phyloP scores from a whole-genome alignment of 495 filamentous ascomycete genomes.

The Rostrohypoxylon terebratum region DNA sequence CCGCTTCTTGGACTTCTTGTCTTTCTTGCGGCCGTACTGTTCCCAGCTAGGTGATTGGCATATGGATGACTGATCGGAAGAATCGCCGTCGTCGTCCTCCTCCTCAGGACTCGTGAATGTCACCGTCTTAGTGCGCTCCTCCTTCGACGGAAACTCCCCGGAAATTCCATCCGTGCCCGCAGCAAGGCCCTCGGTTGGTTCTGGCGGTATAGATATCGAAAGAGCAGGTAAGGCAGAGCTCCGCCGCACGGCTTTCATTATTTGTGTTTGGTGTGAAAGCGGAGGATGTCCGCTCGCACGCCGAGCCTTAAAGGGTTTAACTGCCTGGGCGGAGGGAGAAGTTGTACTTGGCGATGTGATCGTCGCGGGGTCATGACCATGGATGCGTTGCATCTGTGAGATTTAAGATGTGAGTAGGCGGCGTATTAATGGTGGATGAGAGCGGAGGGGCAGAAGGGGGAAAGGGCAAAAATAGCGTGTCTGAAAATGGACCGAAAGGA shows the following conservation, averaged over 20 bases:
- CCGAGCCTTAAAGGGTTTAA: slow-evolving; percentile 48
- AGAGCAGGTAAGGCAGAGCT: slow-evolving; percentile 54
- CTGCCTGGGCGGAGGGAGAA: slow-evolving; percentile 47
- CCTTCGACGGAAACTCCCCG: slow-evolving; percentile 36
- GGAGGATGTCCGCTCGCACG: slow-evolving; percentile 51
- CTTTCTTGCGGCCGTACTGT: slow-evolving; percentile 61
- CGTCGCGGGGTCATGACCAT: slow-evolving; percentile 48
- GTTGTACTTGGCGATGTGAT: slow-evolving; percentile 47
- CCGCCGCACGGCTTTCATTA: slow-evolving; percentile 59
- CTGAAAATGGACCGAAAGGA: slow-evolving; percentile 42
- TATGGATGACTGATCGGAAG: slow-evolving; percentile 64
- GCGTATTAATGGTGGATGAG: slow-evolving; percentile 47
- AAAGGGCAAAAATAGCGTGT: slow-evolving; percentile 33
- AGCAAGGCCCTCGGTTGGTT: slow-evolving; percentile 33
- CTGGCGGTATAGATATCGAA: slow-evolving; percentile 58
- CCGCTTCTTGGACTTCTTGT: slow-evolving; percentile 60
- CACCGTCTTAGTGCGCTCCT: slow-evolving; percentile 56
- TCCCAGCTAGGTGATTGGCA: slow-evolving; percentile 70
- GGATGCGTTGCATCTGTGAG: slow-evolving; percentile 54
- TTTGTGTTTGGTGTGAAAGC: slow-evolving; percentile 53
- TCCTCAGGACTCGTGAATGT: slow-evolving; percentile 54
- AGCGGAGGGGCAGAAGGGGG: slow-evolving; percentile 29
- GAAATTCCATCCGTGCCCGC: slow-evolving; percentile 35
- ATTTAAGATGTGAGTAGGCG: slow-evolving; percentile 46
- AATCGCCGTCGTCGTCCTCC: slow-evolving; percentile 51